Percentiles rank a stretch among this genome's conserved stretches.
Conservation (phyloP, 176 grass and related monocot species). For the Lolium rigidum region DNA sequence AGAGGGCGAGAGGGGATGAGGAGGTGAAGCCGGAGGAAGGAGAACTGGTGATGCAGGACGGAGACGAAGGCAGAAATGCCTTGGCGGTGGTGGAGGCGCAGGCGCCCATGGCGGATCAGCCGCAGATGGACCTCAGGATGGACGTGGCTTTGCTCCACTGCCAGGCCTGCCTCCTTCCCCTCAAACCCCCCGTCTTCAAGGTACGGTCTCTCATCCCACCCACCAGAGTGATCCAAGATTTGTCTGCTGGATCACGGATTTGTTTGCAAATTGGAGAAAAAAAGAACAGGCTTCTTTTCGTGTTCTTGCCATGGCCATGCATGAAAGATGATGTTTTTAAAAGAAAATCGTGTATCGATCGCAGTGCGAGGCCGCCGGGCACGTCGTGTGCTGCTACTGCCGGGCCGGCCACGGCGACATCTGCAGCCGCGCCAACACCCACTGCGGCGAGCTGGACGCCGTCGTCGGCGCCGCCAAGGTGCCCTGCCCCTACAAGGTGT, state of each 20-base stretch:
- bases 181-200: slow-evolving; percentile 34
- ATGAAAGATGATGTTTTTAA: too few species aligned
- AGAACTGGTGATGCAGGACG: neutral
- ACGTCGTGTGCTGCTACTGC: slow-evolving; percentile 23
- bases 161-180: slow-evolving; percentile 23
- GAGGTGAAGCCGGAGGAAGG: slow-evolving; percentile 18
- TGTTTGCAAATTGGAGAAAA: neutral
- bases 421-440: neutral
- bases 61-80: neutral
- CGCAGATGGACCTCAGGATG: slow-evolving; percentile 11
- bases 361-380: slow-evolving; percentile 25
- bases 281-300: neutral
- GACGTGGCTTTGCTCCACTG: slow-evolving; percentile 24
- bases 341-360: neutral
- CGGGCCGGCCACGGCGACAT: neutral
- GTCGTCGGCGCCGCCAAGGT: slow-evolving; percentile 1
- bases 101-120: slow-evolving; percentile 16
- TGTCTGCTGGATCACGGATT: neutral
- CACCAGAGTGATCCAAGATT: neutral
- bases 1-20: slow-evolving; percentile 9
- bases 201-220: neutral
- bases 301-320: neutral
- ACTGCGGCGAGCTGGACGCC: slow-evolving; percentile 20
- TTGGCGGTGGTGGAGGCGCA: neutral
- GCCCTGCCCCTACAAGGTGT: neutral